Conservation (phyloP, 2,329 filamentous ascomycete genomes). For the Exophiala mesophila region DNA sequence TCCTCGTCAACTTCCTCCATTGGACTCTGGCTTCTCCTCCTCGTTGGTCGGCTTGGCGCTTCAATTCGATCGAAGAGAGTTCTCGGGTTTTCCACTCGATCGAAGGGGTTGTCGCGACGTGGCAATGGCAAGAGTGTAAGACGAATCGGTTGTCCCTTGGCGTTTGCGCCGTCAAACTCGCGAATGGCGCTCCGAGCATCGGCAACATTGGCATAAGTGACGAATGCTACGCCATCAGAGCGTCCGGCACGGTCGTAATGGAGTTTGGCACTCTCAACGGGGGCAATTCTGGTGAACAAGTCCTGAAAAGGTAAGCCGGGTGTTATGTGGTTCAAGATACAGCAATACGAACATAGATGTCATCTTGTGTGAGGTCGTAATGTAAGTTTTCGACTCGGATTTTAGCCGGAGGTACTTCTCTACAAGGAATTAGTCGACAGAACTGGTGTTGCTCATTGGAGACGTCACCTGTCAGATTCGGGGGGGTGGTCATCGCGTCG, state of each 20-base stretch:
- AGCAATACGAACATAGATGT: slow-evolving; percentile 62
- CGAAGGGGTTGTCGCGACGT: slow-evolving; percentile 43
- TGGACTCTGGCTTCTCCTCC: slow-evolving; percentile 40
- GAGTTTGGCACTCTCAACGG: slow-evolving; percentile 63
- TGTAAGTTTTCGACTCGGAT: slow-evolving; percentile 85
- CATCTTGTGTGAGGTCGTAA: slow-evolving; percentile 81
- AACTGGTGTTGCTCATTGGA: slow-evolving; percentile 7
- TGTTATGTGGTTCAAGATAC: slow-evolving; percentile 1
- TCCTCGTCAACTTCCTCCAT: slow-evolving; percentile 32
- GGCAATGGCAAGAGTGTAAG: slow-evolving; percentile 61
- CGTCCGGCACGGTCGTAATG: slow-evolving; percentile 84
- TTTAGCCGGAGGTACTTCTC: slow-evolving; percentile 59
- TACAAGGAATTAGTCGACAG: slow-evolving; percentile 31
- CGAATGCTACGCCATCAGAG: slow-evolving; percentile 77
- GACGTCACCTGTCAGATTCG: slow-evolving; percentile 34
- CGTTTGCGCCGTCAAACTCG: slow-evolving; percentile 86
- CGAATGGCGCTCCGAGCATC: slow-evolving; percentile 71
- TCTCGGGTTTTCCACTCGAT: slow-evolving; percentile 49
- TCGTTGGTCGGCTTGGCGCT: slow-evolving; percentile 36
- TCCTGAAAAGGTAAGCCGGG: slow-evolving; percentile 49
- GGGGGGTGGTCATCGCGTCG: slow-evolving; percentile 35
- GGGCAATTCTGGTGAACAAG: slow-evolving; percentile 73
- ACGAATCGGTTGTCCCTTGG: slow-evolving; percentile 79
- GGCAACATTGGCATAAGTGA: slow-evolving; percentile 67
- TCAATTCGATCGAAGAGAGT: slow-evolving; percentile 64